Evolutionary conservation across 306 rosid genomes (phyloP), one percentile per base, ranked within the genome.

Genomic region (Vigna mungo): DNA sequence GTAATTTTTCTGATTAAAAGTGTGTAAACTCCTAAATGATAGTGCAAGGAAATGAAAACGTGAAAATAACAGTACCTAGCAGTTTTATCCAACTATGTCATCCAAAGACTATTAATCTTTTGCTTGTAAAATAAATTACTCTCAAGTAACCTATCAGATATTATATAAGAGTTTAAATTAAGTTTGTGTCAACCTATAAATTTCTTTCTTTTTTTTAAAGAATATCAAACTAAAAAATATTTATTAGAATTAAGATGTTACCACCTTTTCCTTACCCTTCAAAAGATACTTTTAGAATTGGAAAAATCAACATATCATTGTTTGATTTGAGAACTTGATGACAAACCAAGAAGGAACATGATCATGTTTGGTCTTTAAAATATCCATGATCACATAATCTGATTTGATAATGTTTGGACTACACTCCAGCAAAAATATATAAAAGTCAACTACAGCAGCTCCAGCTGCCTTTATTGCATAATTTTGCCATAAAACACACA

Each of bases 81-180:
- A 56, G 6, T 25, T 72, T 72, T 7, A 54, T 39, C 27, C 21
- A 41, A 25, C 64, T 58, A 21, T 10, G 32, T 9, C 20, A 71
- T 71, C 76, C 46, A 15, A 68, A 69, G 9, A 30, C 18, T 16
- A 51, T 21, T 63, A 65, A 65, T 18, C 7, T 64, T 37, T 64
- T 63, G 39, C 58, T 6, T 34, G 44, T 15, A 52, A 25, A 18
- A 53, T 15, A 12, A 61, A 34, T 11, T 20, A 4, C 27, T 5
- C 17, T 21, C 4, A 15, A 49, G 43, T 63, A 75, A 51, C 51
- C 15, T 6, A 9, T 53, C 16, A 0, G 11, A 77, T 13, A 23
- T n/a, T 54, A 9, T 63, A 1, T 39, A 39, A 39, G 44, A 74
- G 36, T 62, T 36, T 64, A 70, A 37, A 52, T 53, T 43, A 23